phyloP scores from a whole-genome alignment of 2,329 filamentous ascomycete genomes.

The Curvularia sp. region DNA sequence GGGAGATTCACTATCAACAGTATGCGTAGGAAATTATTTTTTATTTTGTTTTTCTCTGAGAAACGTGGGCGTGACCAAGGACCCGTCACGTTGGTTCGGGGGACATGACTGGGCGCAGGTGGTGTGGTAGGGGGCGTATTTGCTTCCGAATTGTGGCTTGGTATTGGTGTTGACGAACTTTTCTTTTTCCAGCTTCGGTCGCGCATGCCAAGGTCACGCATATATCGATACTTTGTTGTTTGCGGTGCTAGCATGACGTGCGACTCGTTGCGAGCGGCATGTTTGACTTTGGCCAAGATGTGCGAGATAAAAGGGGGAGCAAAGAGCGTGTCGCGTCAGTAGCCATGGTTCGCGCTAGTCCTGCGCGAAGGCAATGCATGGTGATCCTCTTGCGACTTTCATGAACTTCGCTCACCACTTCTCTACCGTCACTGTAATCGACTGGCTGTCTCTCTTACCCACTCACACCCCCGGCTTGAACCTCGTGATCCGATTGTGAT shows the following conservation, averaged over 20 bases:
- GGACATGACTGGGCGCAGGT: constrained; percentile 1
- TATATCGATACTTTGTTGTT: constrained; percentile 9
- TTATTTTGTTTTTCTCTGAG: not conserved
- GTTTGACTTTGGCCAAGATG: constrained; percentile 3
- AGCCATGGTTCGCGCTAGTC: constrained; percentile 14
- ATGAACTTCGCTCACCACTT: not conserved
- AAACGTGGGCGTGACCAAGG: constrained; percentile 12
- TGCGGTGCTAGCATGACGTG: constrained; percentile 6
- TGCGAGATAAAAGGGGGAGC: constrained; percentile 14
- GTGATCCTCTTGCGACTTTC: constrained; percentile 6
- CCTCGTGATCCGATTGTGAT: constrained; percentile 3
- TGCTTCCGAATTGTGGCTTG: constrained; percentile 7
- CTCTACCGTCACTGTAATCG: not conserved
- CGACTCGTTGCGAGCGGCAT: constrained; percentile 10
- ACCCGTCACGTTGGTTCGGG: constrained; percentile 10
- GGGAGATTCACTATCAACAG: not conserved
- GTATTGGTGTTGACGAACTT: not conserved
- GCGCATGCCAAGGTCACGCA: not conserved
- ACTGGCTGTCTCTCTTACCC: not conserved
- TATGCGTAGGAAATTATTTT: constrained; percentile 4
- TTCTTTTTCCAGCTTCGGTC: constrained; percentile 1
- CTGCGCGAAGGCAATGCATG: not conserved
- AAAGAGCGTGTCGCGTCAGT: constrained; percentile 6
- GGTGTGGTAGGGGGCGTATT: constrained; percentile 3
- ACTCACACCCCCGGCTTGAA: constrained; percentile 7